Percentiles rank a stretch among this genome's conserved stretches.
phyloP scores from a whole-genome alignment of 2,329 filamentous ascomycete genomes.

The Talaromyces amestolkiae region DNA sequence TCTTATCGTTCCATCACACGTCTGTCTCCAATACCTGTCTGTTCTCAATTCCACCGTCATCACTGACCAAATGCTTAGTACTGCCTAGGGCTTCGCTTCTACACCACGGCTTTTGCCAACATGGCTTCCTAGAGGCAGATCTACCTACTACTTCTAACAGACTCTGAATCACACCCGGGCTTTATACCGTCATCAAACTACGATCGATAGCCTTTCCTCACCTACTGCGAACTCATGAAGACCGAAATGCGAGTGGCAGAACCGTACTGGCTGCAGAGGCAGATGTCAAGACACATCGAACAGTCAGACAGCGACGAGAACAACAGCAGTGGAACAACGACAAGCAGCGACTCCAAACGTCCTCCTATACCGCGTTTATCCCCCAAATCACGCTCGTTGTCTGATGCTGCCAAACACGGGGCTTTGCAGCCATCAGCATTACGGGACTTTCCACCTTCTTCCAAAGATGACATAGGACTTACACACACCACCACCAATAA shows the following conservation, averaged over 20 bases:
- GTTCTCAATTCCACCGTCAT: background rate
- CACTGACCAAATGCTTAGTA: background rate
- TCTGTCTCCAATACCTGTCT: background rate
- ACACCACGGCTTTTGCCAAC: background rate
- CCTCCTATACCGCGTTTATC: conserved; percentile 28
- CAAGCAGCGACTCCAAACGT: conserved; percentile 5
- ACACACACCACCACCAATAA: conserved; percentile 29
- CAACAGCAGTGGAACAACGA: conserved; percentile 7
- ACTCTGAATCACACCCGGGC: background rate
- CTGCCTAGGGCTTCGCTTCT: background rate
- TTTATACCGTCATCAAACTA: background rate
- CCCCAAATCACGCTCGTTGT: conserved; percentile 62
- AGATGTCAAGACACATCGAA: conserved; percentile 14
- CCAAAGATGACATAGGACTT: conserved; percentile 66
- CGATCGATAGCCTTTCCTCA: background rate
- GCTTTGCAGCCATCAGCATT: conserved; percentile 61
- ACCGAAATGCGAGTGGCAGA: conserved; percentile 16
- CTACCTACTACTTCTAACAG: background rate
- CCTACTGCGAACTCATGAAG: background rate
- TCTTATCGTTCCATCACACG: background rate
- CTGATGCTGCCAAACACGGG: conserved; percentile 60
- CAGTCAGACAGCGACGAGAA: conserved; percentile 18
- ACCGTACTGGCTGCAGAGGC: conserved; percentile 20
- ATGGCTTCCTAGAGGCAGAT: background rate
- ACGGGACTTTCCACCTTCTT: conserved; percentile 52